phyloP scores from a whole-genome alignment of 768 basidiomycete species.

The Hygrocybe coccinea region DNA sequence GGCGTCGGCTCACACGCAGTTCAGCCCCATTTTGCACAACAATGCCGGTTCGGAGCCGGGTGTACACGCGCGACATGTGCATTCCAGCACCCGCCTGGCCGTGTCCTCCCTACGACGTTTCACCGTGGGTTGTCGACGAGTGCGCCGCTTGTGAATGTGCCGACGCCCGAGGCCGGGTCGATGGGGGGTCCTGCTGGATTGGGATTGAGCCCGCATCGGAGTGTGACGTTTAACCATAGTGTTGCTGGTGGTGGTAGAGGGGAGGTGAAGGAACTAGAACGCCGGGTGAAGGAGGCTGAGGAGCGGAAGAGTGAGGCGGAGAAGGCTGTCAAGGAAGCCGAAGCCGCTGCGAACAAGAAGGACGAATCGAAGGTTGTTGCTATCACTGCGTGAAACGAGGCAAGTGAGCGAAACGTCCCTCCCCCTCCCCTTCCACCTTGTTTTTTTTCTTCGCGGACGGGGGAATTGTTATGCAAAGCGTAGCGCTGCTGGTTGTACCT shows the following conservation, averaged over 20 bases:
- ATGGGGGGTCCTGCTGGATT: slow-evolving; percentile 29
- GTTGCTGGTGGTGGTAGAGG: slow-evolving; percentile 20
- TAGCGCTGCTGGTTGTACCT: no score
- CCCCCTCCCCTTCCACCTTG: no score
- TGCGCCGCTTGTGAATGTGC: slow-evolving; percentile 57
- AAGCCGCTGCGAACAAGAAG: slow-evolving; percentile 59
- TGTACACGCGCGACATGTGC: slow-evolving; percentile 84
- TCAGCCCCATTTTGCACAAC: slow-evolving; percentile 38
- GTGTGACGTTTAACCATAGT: slow-evolving; percentile 62
- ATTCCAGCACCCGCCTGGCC: slow-evolving; percentile 89
- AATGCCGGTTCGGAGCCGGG: slow-evolving; percentile 77
- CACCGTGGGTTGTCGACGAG: slow-evolving; percentile 67
- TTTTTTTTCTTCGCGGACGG: no score
- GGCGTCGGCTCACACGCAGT: slow-evolving; percentile 12
- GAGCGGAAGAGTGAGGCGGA: slow-evolving; percentile 59
- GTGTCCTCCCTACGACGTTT: slow-evolving; percentile 74
- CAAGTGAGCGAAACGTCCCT: no score
- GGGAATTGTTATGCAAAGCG: no score
- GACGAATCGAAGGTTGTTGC: slow-evolving; percentile 50
- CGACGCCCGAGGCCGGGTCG: slow-evolving; percentile 59
- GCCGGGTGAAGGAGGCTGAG: slow-evolving; percentile 61
- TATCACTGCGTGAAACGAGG: slow-evolving; percentile 35
- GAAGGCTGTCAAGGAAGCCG: slow-evolving; percentile 61
- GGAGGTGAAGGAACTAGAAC: slow-evolving; percentile 43
- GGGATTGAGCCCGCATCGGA: slow-evolving; percentile 54